phyloP scores from a whole-genome alignment of 495 filamentous ascomycete genomes.

The Aspergillus coremiiformis region DNA sequence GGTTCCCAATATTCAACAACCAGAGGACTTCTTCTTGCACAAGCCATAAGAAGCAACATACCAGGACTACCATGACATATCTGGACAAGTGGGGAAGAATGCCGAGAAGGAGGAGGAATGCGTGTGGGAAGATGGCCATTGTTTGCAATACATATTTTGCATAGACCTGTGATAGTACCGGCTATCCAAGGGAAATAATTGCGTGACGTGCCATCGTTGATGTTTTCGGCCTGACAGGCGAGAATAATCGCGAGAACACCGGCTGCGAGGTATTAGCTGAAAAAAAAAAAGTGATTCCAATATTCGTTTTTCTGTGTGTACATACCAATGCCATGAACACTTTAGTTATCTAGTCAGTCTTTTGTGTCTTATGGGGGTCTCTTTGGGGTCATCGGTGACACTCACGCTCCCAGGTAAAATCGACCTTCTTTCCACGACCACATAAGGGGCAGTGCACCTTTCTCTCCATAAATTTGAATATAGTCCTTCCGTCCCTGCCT shows the following conservation, averaged over 20 bases:
- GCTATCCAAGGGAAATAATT: slow-evolving; percentile 31
- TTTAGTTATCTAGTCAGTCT: slow-evolving; percentile 8
- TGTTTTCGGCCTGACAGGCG: slow-evolving; percentile 23
- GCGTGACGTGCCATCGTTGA: slow-evolving; percentile 11
- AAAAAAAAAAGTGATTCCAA: no score
- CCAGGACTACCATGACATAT: slow-evolving; percentile 43
- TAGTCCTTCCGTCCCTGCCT: slow-evolving; percentile 27
- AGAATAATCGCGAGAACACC: slow-evolving; percentile 42
- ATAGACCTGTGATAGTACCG: slow-evolving; percentile 33
- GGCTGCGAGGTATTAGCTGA: slow-evolving; percentile 11
- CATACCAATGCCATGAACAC: slow-evolving; percentile 30
- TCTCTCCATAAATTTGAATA: slow-evolving; percentile 20
- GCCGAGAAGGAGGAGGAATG: slow-evolving; percentile 11
- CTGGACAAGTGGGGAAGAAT: slow-evolving; percentile 33
- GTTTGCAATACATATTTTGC: slow-evolving; percentile 26
- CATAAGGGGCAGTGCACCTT: slow-evolving; percentile 38
- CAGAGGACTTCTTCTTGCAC: slow-evolving; percentile 26
- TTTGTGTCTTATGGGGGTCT: not conserved
- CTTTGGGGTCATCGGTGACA: not conserved
- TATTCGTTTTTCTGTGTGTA: slow-evolving; percentile 1
- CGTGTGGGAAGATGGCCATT: slow-evolving; percentile 36
- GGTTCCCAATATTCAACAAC: slow-evolving; percentile 29
- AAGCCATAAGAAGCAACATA: slow-evolving; percentile 29
- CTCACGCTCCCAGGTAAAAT: slow-evolving; percentile 38
- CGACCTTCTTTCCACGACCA: slow-evolving; percentile 39